phyloP scores from a whole-genome alignment of 1,139 yeast genomes.

The Taphrina communis region DNA sequence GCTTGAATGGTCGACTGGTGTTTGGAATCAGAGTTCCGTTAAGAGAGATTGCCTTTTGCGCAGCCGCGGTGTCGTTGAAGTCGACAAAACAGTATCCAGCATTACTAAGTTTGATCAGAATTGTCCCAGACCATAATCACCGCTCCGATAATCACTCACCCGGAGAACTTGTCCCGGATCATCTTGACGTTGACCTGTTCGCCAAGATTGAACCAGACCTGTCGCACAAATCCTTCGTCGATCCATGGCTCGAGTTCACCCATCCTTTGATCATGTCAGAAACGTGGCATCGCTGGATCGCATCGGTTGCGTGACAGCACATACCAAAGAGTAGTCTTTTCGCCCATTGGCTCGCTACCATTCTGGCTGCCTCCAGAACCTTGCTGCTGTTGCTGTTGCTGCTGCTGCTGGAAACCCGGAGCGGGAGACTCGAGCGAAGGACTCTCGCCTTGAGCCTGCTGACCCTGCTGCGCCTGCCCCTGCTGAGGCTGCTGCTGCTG shows the following conservation, averaged over 20 bases:
- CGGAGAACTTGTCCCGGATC: conserved; percentile 60
- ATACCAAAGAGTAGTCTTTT: conserved; percentile 39
- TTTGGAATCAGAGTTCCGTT: conserved; percentile 75
- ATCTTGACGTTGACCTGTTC: conserved; percentile 65
- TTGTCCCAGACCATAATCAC: neutral
- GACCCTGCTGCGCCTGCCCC: conserved; percentile 27
- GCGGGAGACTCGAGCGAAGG: conserved; percentile 20
- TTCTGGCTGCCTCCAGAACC: conserved; percentile 34
- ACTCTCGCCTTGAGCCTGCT: conserved; percentile 9
- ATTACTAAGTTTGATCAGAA: conserved; percentile 51
- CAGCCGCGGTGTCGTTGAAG: conserved; percentile 68
- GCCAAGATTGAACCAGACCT: conserved; percentile 68
- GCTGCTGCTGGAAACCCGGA: conserved; percentile 31
- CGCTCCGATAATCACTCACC: conserved; percentile 42
- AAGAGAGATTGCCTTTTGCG: conserved; percentile 68
- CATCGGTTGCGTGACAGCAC: neutral
- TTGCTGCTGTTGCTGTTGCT: conserved; percentile 19
- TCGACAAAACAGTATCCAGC: conserved; percentile 89
- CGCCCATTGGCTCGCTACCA: conserved; percentile 36
- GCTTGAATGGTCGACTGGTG: conserved; percentile 65
- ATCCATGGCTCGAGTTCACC: conserved; percentile 89
- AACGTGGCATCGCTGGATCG: neutral
- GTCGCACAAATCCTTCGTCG: conserved; percentile 71
- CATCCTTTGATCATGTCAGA: conserved; percentile 66
- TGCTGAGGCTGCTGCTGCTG: conserved; percentile 43